These are phyloP conservation scores for Serendipita sp. DNA, from an alignment of 768 basidiomycete genomes.

Conservation along the genomic window DNA sequence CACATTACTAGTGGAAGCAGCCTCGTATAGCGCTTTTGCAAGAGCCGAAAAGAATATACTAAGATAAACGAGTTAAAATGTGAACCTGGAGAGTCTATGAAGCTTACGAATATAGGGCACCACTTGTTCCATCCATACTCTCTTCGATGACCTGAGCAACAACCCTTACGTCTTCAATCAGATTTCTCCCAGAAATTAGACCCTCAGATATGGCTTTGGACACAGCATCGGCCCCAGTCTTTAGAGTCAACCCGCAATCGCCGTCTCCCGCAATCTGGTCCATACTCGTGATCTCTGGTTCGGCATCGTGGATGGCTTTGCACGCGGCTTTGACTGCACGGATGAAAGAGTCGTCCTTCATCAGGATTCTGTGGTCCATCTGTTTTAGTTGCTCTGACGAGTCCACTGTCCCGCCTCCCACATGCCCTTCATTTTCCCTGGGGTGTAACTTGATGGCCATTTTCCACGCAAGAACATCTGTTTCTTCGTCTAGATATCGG, in stretches of 20 bases:
- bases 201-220: constrained; percentile 40
- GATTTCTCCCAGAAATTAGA: constrained; percentile 42
- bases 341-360: constrained; percentile 23
- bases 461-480: constrained; percentile 70
- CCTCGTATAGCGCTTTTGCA: constrained; percentile 44
- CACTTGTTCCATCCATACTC: constrained; percentile 82
- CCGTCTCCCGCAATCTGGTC: constrained; percentile 90
- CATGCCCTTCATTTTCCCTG: not conserved
- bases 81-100: not conserved
- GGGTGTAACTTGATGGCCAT: constrained; percentile 32
- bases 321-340: constrained; percentile 41
- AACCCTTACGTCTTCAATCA: constrained; percentile 45
- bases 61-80: not conserved
- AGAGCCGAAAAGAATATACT: constrained; percentile 88
- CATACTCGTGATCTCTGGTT: constrained; percentile 80
- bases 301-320: constrained; percentile 51
- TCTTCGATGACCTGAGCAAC: constrained; percentile 67
- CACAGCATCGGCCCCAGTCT: constrained; percentile 60
- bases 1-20: constrained; percentile 17
- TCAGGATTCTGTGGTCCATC: not conserved
- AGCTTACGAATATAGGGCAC: constrained; percentile 77
- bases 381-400: not conserved
- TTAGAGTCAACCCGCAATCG: constrained; percentile 51
- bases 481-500: constrained; percentile 49
- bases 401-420: not conserved